Conservation (phyloP, 139 green algal species). For the Haematococcus lacustris region DNA sequence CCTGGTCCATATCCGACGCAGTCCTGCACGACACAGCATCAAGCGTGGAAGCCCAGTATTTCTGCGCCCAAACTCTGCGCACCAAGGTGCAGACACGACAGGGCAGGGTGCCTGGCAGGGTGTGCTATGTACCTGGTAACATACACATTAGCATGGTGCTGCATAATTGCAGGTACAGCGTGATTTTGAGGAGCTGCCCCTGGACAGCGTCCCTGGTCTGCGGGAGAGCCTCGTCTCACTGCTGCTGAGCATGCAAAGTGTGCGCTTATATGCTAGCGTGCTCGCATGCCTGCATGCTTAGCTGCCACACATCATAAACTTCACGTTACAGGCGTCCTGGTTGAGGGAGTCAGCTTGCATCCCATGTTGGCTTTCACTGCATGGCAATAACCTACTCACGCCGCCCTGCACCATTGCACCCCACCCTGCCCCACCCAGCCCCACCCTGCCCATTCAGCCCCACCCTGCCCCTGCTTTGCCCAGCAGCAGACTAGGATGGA, state of each 20-base stretch:
- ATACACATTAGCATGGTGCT: not conserved
- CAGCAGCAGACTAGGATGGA: too few relatives aligned
- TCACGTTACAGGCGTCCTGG: too few relatives aligned
- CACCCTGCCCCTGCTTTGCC: too few relatives aligned
- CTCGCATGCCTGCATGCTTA: too few relatives aligned
- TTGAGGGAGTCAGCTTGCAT: too few relatives aligned
- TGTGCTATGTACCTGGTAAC: not conserved
- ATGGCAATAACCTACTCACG: too few relatives aligned
- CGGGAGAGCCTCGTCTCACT: constrained; percentile 70
- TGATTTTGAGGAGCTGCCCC: constrained; percentile 87
- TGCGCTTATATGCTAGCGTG: too few relatives aligned
- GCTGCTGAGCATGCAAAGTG: constrained; percentile 52
- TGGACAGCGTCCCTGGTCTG: constrained; percentile 41
- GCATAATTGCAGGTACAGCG: constrained; percentile 59
- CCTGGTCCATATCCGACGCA: constrained; percentile 62
- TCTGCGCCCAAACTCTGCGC: constrained; percentile 81
- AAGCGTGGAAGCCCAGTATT: constrained; percentile 76
- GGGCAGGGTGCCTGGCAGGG: not conserved
- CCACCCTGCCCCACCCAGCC: too few relatives aligned
- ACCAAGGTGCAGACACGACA: constrained; percentile 59
- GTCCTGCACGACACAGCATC: constrained; percentile 63
- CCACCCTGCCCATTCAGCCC: too few relatives aligned
- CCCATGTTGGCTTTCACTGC: too few relatives aligned
- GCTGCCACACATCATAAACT: too few relatives aligned
- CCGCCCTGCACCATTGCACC: too few relatives aligned